Conservation (phyloP, 2,329 filamentous ascomycete species). For the Fusarium bactridioides region DNA sequence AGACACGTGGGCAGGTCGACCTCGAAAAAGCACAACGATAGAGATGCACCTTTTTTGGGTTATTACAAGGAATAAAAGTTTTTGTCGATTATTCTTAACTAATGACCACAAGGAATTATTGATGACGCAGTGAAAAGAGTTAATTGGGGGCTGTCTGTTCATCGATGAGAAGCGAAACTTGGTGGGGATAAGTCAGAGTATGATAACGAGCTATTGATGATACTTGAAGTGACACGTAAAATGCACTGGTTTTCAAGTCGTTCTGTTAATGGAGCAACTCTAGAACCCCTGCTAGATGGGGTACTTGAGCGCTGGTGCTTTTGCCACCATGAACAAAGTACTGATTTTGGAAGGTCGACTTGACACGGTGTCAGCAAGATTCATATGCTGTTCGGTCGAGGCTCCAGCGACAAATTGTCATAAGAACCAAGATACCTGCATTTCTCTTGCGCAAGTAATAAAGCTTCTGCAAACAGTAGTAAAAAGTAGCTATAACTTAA, state of each 20-base stretch:
- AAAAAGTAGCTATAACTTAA: rapidly evolving
- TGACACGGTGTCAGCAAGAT: rapidly evolving
- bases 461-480: rapidly evolving
- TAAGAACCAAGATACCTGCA: rapidly evolving
- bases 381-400: rapidly evolving
- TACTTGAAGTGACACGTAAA: rapidly evolving
- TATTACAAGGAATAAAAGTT: not conserved
- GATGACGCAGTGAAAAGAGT: not conserved
- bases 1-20: not conserved
- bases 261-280: not conserved
- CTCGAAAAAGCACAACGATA: not conserved
- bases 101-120: rapidly evolving
- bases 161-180: not conserved
- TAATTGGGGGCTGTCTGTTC: rapidly evolving
- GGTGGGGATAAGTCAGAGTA: rapidly evolving
- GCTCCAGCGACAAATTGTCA: rapidly evolving
- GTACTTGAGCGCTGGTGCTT: rapidly evolving
- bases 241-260: no score
- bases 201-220: rapidly evolving
- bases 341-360: rapidly evolving
- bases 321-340: rapidly evolving
- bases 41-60: rapidly evolving
- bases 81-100: not conserved
- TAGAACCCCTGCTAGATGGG: rapidly evolving
- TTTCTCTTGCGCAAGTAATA: no score